phyloP scores from a whole-genome alignment of 495 filamentous ascomycete genomes.

The Massariosphaeria phaeospora region DNA sequence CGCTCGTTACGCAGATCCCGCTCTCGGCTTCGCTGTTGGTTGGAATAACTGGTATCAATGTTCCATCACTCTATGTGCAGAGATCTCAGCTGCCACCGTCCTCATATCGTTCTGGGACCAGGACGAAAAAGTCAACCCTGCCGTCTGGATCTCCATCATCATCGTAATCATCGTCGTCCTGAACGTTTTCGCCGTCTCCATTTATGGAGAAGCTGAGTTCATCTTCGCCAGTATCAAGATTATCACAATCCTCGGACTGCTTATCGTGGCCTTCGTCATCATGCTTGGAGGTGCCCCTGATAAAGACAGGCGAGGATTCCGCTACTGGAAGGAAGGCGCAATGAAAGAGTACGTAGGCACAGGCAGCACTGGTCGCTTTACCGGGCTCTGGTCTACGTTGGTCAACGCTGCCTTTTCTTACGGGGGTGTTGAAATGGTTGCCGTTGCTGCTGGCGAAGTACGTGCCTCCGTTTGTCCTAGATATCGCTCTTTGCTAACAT shows the following conservation, averaged over 20 bases:
- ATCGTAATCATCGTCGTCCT: constrained; percentile 61
- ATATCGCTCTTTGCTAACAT: no score
- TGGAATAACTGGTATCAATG: constrained; percentile 56
- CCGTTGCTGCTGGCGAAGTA: constrained; percentile 76
- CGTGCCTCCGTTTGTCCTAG: no score
- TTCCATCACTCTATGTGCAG: constrained; percentile 64
- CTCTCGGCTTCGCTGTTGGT: constrained; percentile 72
- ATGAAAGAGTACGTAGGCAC: constrained; percentile 44
- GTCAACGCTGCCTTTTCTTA: constrained; percentile 46
- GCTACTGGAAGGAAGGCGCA: constrained; percentile 64
- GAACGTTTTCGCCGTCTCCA: constrained; percentile 63
- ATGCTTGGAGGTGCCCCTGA: constrained; percentile 61
- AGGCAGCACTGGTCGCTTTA: constrained; percentile 35
- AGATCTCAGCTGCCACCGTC: constrained; percentile 66
- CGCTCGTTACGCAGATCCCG: constrained; percentile 65
- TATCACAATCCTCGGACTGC: constrained; percentile 60
- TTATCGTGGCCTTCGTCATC: constrained; percentile 52
- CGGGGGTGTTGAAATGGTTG: constrained; percentile 63
- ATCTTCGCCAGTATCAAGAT: constrained; percentile 71
- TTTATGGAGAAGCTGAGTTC: constrained; percentile 72
- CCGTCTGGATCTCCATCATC: constrained; percentile 72
- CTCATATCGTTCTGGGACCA: constrained; percentile 73
- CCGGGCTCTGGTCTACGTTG: constrained; percentile 38
- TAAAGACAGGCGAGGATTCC: constrained; percentile 63
- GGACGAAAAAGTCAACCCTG: constrained; percentile 50